A percentile compares a stretch with the other conserved stretches of the same genome.
Conservation (phyloP, 306 rosid species). For the Dryas alaskensis region DNA sequence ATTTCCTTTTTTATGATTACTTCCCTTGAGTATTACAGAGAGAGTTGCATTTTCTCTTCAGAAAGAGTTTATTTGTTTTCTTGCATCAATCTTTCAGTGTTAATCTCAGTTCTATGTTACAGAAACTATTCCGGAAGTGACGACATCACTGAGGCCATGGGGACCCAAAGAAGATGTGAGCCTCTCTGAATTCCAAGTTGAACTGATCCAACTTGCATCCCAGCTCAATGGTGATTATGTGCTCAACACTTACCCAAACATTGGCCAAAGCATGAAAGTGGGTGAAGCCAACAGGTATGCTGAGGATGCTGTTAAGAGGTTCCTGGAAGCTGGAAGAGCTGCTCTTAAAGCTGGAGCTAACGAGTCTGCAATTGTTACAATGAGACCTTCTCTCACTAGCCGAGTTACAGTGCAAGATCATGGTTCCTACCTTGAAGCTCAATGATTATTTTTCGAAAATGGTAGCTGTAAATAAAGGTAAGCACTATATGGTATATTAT, state of each 20-base stretch:
- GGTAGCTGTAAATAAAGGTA: not conserved
- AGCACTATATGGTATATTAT: not conserved
- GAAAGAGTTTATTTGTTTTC: not conserved
- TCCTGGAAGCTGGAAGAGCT: conserved; percentile 78
- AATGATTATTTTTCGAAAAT: conserved; percentile 28
- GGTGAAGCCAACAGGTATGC: conserved; percentile 79
- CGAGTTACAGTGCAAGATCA: conserved; percentile 39
- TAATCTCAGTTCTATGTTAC: conserved; percentile 15
- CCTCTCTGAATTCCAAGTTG: conserved; percentile 88
- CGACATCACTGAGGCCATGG: conserved; percentile 53
- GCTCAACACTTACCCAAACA: conserved; percentile 69
- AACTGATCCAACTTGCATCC: conserved; percentile 89
- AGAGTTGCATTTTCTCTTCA: not conserved
- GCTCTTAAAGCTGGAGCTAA: conserved; percentile 89
- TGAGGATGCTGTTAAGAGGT: conserved; percentile 91
- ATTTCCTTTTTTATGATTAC: not conserved
- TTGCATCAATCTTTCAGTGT: not conserved
- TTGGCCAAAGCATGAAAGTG: conserved; percentile 72
- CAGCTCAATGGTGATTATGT: conserved; percentile 89
- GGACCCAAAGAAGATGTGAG: conserved; percentile 66
- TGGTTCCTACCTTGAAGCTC: conserved; percentile 24
- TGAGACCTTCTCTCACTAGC: conserved; percentile 93
- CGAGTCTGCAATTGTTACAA: conserved; percentile 75
- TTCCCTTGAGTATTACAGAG: not conserved
- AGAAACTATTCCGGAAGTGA: conserved; percentile 81